phyloP scores from a whole-genome alignment of 306 rosid genomes.

The Gynostemma pentaphyllum region DNA sequence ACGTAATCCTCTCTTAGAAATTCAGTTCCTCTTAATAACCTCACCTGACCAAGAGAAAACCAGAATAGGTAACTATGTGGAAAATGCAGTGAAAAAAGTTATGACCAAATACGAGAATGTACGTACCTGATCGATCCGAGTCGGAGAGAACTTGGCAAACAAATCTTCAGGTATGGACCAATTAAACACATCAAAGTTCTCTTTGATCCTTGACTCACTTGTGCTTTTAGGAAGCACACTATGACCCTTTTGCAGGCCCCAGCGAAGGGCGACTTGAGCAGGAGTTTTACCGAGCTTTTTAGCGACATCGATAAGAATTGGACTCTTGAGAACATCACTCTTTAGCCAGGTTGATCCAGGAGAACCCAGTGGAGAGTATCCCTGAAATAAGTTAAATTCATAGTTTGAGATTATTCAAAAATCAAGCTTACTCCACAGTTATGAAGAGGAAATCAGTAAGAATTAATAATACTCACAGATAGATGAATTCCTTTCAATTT shows the following conservation, averaged over 20 bases:
- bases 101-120: neutral
- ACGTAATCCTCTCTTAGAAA: neutral
- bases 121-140: conserved; percentile 37
- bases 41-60: neutral
- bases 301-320: conserved; percentile 25
- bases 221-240: conserved; percentile 74
- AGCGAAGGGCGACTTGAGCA: conserved; percentile 68
- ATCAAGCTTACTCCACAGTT: neutral
- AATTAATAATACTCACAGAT: conserved; percentile 29
- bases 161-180: conserved; percentile 65
- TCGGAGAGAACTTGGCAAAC: conserved; percentile 31
- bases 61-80: neutral
- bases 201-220: conserved; percentile 50
- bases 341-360: conserved; percentile 53
- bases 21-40: neutral
- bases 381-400: conserved; percentile 24
- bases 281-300: conserved; percentile 51
- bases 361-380: conserved; percentile 65
- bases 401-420: neutral
- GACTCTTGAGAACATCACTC: conserved; percentile 44
- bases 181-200: conserved; percentile 48
- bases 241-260: conserved; percentile 75
- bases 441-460: neutral
- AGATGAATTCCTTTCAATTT: conserved; percentile 54
- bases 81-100: too few species aligned